A percentile compares a stretch with the other conserved stretches of the same genome.
Evolutionary conservation across 2,329 filamentous ascomycete species (phyloP).

Genomic region (Trichoderma sp.): DNA sequence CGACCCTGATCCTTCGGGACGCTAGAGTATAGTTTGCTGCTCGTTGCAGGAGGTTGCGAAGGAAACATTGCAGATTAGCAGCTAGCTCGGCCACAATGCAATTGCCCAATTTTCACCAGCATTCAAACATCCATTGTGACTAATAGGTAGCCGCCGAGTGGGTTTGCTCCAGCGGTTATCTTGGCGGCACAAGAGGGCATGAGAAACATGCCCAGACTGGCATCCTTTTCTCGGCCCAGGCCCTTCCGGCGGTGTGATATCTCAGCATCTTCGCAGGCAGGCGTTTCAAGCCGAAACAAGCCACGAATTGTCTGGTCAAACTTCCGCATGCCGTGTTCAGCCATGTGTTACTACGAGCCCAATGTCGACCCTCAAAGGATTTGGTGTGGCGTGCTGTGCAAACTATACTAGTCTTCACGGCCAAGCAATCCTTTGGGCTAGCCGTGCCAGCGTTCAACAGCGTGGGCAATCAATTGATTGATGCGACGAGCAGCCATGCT

Average conservation of each 20-base stretch:
- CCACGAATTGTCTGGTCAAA: background rate
- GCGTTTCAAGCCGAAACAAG: constrained; percentile 12
- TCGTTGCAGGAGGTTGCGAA: background rate
- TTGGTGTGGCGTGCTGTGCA: background rate
- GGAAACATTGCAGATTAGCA: background rate
- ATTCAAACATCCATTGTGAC: background rate
- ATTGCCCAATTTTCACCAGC: background rate
- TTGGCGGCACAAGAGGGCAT: background rate
- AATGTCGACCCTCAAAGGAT: constrained; percentile 2
- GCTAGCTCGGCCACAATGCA: background rate
- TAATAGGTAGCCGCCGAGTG: background rate
- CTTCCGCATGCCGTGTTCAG: background rate
- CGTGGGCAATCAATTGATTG: background rate
- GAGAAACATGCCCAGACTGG: background rate
- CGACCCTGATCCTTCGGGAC: background rate
- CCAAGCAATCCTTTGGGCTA: constrained; percentile 4
- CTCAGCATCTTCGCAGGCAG: constrained; percentile 1
- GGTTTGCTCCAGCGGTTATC: constrained; percentile 1
- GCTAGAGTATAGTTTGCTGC: background rate
- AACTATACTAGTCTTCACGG: background rate
- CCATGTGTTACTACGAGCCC: background rate
- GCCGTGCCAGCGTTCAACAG: background rate
- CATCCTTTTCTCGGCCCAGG: background rate
- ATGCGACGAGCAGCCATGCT: background rate
- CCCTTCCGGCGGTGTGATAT: constrained; percentile 11